Conservation (phyloP, 441 rosid genomes). For the Populus hybrid region DNA sequence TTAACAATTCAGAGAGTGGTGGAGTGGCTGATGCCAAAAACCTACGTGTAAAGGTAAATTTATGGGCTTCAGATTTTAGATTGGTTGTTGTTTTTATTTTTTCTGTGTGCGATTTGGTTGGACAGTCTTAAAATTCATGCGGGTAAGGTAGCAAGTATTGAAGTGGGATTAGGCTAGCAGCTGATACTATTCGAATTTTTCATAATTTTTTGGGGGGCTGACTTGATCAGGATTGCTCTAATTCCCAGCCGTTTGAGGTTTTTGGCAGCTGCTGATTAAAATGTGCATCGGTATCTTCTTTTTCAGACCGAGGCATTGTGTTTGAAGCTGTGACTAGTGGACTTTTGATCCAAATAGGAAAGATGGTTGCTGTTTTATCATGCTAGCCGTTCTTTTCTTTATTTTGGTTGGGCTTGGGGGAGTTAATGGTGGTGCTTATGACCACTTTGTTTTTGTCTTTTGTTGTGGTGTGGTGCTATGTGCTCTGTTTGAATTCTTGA, state of each 20-base stretch:
- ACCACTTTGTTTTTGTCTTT: not conserved
- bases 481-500: not conserved
- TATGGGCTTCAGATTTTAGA: too few species aligned
- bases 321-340: not conserved
- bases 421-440: not conserved
- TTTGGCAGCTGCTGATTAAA: too few species aligned
- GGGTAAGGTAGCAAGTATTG: too few species aligned
- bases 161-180: not conserved
- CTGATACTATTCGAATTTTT: not conserved
- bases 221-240: not conserved
- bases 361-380: not conserved
- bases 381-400: not conserved
- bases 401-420: not conserved
- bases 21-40: conserved; percentile 11
- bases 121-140: too few species aligned
- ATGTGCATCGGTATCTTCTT: too few species aligned
- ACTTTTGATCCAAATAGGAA: not conserved
- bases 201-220: not conserved
- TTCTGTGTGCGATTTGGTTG: too few species aligned
- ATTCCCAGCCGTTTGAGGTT: not conserved
- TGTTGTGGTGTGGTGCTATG: not conserved
- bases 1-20: conserved; percentile 46
- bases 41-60: too few species aligned
- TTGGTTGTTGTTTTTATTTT: too few species aligned
- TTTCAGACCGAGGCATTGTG: too few species aligned